These are phyloP conservation scores for Cyberlindnera saturnus DNA, from an alignment of 805 yeast species.

Conservation along the genomic window DNA sequence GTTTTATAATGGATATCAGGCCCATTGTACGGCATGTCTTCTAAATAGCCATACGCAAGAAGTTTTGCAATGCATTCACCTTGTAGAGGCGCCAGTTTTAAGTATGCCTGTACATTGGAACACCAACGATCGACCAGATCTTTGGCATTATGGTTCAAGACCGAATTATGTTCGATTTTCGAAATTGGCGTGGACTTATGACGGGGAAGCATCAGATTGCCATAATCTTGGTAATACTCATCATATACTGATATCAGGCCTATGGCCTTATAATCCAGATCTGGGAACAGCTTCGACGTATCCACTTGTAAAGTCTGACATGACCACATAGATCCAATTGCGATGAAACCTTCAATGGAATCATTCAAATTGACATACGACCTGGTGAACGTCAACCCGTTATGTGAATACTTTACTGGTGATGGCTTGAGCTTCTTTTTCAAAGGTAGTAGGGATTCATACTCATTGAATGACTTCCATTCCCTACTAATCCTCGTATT, in stretches of 20 bases:
- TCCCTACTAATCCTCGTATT: constrained; percentile 18
- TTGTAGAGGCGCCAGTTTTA: constrained; percentile 13
- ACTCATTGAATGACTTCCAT: constrained; percentile 16
- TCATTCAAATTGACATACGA: constrained; percentile 16
- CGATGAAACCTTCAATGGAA: constrained; percentile 11
- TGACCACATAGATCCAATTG: constrained; percentile 22
- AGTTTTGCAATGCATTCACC: constrained; percentile 20
- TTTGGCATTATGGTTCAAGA: constrained; percentile 4
- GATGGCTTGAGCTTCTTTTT: constrained; percentile 9
- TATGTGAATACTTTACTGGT: constrained; percentile 13
- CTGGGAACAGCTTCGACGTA: constrained; percentile 13
- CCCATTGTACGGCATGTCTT: constrained; percentile 19
- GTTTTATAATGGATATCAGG: constrained; percentile 17
- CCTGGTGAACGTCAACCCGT: constrained; percentile 16
- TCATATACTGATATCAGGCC: constrained; percentile 22
- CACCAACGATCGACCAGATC: constrained; percentile 18
- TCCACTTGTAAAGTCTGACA: constrained; percentile 23
- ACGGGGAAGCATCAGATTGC: not conserved
- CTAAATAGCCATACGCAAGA: constrained; percentile 22
- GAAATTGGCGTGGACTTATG: not conserved
- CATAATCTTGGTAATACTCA: constrained; percentile 19
- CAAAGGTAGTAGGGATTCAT: not conserved
- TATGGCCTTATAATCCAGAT: constrained; percentile 2
- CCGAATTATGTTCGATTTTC: not conserved
- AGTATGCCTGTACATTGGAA: constrained; percentile 18